Percentiles rank a stretch among this genome's conserved stretches.
phyloP scores from a whole-genome alignment of 2,329 filamentous ascomycete species.

The Arachnomyces sp. region DNA sequence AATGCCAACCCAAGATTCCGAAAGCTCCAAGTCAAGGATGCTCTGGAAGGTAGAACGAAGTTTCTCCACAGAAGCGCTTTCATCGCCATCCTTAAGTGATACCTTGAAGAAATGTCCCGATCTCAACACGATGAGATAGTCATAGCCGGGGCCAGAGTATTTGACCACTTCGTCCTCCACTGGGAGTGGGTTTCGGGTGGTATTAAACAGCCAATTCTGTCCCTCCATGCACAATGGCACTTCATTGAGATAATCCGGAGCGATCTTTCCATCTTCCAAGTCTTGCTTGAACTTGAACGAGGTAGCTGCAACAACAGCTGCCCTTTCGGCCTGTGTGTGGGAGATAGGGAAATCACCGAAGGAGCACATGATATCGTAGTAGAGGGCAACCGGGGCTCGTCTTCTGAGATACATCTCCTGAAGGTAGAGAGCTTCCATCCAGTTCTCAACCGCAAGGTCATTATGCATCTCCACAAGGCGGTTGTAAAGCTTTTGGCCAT shows the following conservation, averaged over 20 bases:
- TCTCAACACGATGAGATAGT: slow-evolving; percentile 3
- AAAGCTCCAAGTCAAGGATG: slow-evolving; percentile 1
- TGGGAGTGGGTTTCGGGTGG: not conserved
- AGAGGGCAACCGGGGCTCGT: no score
- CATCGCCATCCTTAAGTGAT: slow-evolving; percentile 1
- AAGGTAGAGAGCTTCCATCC: no score
- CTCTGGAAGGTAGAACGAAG: not conserved
- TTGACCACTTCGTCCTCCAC: not conserved
- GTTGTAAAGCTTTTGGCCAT: slow-evolving; percentile 1
- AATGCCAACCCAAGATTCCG: slow-evolving; percentile 8
- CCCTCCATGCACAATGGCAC: not conserved
- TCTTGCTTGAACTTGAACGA: slow-evolving; percentile 3
- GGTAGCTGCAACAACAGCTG: slow-evolving; percentile 1
- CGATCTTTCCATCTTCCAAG: not conserved
- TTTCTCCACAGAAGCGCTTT: not conserved
- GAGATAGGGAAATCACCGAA: no score
- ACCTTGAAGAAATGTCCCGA: slow-evolving; percentile 1
- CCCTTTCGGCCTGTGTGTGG: slow-evolving; percentile 1
- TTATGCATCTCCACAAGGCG: no score
- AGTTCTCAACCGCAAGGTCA: no score
- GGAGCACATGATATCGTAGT: no score
- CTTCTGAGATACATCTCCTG: no score
- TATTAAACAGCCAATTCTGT: slow-evolving; percentile 4
- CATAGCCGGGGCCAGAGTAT: not conserved
- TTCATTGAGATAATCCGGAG: not conserved